A percentile compares a stretch with the other conserved stretches of the same genome.
These are phyloP conservation scores for Penicillium ucsense DNA, from an alignment of 495 filamentous ascomycete species.

Conservation along the genomic window DNA sequence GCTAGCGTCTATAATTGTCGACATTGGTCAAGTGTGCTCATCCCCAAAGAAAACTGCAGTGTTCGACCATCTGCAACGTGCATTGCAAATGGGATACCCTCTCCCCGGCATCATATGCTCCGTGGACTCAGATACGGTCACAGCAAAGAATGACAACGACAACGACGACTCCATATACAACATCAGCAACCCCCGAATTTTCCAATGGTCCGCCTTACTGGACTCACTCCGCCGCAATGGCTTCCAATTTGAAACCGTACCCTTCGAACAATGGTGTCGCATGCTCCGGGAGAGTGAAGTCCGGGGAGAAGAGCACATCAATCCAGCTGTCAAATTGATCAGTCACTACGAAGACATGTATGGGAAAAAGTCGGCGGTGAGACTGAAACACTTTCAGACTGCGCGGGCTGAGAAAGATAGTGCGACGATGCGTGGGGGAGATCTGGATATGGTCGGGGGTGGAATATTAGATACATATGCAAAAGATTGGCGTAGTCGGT, in stretches of 20 bases:
- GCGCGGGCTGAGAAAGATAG: conserved; percentile 30
- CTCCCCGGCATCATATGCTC: too few relatives aligned
- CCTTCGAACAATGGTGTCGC: conserved; percentile 39
- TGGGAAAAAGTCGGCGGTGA: conserved; percentile 1
- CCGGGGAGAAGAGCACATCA: conserved; percentile 35
- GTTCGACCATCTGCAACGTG: background rate
- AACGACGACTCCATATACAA: conserved; percentile 41
- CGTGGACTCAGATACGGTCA: too few relatives aligned
- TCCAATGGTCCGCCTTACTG: conserved; percentile 45
- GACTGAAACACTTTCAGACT: conserved; percentile 16
- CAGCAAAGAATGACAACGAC: too few relatives aligned
- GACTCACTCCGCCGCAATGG: conserved; percentile 22
- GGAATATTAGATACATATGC: conserved; percentile 29
- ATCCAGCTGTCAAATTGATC: conserved; percentile 52
- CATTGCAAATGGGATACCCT: too few relatives aligned
- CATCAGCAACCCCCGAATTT: conserved; percentile 38
- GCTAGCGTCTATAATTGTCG: conserved; percentile 36
- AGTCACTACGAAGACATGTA: conserved; percentile 40
- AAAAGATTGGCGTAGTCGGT: conserved; percentile 26
- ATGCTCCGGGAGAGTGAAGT: conserved; percentile 33
- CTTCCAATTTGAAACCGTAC: conserved; percentile 28
- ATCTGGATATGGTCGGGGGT: conserved; percentile 25
- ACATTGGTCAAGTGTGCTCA: conserved; percentile 30
- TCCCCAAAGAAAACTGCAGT: background rate
- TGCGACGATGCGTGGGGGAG: conserved; percentile 23